Evolutionary conservation across 306 rosid genomes (phyloP), one percentile per base, ranked within the genome.

Genomic region (Glycine latifolia): DNA sequence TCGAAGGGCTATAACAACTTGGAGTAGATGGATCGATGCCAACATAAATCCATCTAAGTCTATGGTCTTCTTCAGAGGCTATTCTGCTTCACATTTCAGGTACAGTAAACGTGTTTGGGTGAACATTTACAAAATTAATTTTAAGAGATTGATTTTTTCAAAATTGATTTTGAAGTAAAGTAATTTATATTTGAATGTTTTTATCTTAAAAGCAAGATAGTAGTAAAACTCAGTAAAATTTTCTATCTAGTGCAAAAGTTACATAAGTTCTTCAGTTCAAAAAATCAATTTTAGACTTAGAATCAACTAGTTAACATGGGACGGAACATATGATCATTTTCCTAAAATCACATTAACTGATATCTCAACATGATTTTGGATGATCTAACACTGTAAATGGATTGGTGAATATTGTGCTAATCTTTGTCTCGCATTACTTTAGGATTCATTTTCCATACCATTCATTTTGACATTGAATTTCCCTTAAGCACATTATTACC

Each of bases 11-110:
- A 80, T 95, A 65, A 92, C 98, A 10, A 95, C 98, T 0, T 95
- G 97, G 98, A 90, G 91, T 58, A 88, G 95, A 88, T 95, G 98
- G 98, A 87, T 92, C 62, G 97, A 95, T 84, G 83, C 89, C 71
- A 92, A 86, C 52, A 55, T 95, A 39, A 87, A 91, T 79, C 88
- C 92, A 26, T 75, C 46, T 13, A 95, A 91, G 88, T 89, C 97
- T 80, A 53, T 85, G 69, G 80, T 95, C 73, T 91, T 95, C 82
- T 95, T 92, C 76, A 81, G 98, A 84, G 98, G 98, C 77, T 95
- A 95, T 67, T 95, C 98, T 17, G 95, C 88, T 71, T 90, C 97
- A 74, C 97, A 95, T 89, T 95, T 95, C 80, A 92, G 98, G 98
- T 95, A 77, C 81, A 67, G 7, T 39, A n/a, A 52, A 26, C 60